A percentile compares a stretch with the other conserved stretches of the same genome.
These are phyloP conservation scores for Exophiala alcalophila DNA, from an alignment of 2,329 filamentous ascomycete genomes.

Conservation along the genomic window DNA sequence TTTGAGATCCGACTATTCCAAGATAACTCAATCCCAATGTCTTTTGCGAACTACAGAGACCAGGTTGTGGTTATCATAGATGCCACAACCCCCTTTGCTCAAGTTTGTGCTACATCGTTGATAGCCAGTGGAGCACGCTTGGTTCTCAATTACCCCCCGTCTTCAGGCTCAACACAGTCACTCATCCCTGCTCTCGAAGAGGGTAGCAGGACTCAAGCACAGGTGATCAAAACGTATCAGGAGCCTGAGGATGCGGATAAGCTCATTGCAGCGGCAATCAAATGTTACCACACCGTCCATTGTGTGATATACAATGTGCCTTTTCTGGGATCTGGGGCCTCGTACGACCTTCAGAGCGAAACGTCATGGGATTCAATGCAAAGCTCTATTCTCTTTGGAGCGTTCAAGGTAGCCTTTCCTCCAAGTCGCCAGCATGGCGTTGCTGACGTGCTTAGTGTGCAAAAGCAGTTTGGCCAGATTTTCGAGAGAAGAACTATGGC, in stretches of 20 bases:
- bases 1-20: too few relatives aligned
- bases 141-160: conserved; percentile 8
- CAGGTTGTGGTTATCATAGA: conserved; percentile 9
- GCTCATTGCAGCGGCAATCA: conserved; percentile 6
- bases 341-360: conserved; percentile 2
- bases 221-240: neutral
- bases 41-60: neutral
- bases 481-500: conserved; percentile 7
- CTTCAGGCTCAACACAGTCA: neutral
- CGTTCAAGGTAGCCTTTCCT: conserved; percentile 5
- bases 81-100: conserved; percentile 4
- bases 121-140: conserved; percentile 3
- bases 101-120: neutral
- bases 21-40: too few relatives aligned
- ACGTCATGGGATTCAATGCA: conserved; percentile 3
- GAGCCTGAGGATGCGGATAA: neutral
- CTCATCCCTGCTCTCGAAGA: neutral
- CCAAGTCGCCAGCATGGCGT: neutral
- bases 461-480: conserved; percentile 10
- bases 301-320: conserved; percentile 14
- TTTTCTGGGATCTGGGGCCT: neutral
- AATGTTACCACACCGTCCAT: conserved; percentile 9
- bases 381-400: neutral
- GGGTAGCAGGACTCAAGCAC: too few relatives aligned
- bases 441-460: conserved; percentile 1